phyloP scores from a whole-genome alignment of 768 basidiomycete genomes.

The Suillus subaureus region DNA sequence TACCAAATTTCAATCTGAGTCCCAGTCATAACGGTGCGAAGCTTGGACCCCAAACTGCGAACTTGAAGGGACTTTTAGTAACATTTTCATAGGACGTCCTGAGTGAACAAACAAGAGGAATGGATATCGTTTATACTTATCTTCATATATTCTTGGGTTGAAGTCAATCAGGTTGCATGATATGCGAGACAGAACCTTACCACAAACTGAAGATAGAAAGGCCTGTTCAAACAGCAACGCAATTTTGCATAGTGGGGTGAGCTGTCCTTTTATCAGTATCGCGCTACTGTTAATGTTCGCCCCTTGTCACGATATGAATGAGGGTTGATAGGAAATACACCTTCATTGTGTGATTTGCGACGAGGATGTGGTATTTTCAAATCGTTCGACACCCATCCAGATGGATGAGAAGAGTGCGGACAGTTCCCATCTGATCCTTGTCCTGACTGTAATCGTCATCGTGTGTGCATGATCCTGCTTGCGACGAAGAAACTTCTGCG shows the following conservation, averaged over 20 bases:
- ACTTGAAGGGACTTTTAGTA: slow-evolving; percentile 31
- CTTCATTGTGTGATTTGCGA: background rate
- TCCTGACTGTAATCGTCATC: background rate
- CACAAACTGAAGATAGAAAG: background rate
- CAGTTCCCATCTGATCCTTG: background rate
- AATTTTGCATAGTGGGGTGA: too few relatives aligned
- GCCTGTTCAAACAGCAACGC: background rate
- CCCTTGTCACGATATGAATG: background rate
- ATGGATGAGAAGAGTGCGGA: background rate
- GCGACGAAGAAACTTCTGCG: background rate
- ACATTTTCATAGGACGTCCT: slow-evolving; percentile 34
- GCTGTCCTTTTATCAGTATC: background rate
- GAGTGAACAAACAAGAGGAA: slow-evolving; percentile 13
- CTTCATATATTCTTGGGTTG: slow-evolving; percentile 30
- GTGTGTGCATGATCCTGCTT: background rate
- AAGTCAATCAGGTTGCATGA: background rate
- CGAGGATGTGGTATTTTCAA: background rate
- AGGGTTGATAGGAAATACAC: background rate
- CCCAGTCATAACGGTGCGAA: slow-evolving; percentile 34
- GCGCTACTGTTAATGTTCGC: background rate
- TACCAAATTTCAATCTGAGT: slow-evolving; percentile 66
- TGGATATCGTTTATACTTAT: slow-evolving; percentile 33
- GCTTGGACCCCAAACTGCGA: slow-evolving; percentile 41
- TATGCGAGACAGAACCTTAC: background rate
- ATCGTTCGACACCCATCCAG: background rate